A percentile compares a stretch with the other conserved stretches of the same genome.
Conservation (phyloP, 495 filamentous ascomycete genomes). For the Talaromyces borbonicus region DNA sequence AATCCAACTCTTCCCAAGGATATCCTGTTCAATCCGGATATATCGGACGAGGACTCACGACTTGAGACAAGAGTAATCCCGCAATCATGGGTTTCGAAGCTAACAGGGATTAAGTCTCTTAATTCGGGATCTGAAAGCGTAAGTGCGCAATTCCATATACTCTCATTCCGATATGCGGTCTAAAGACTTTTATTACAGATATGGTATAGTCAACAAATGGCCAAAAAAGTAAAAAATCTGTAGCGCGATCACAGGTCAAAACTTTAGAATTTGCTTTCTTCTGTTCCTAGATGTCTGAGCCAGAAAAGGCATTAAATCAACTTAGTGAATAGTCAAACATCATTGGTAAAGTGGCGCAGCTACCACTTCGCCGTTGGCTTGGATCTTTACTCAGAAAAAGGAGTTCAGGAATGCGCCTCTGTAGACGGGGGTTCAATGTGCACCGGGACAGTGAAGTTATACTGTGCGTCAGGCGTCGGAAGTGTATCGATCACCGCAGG, state of each 20-base stretch:
- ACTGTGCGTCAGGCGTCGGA: not conserved
- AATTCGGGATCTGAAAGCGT: not conserved
- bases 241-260: no score
- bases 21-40: conserved; percentile 40
- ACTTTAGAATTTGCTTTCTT: no score
- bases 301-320: no score
- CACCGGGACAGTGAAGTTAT: not conserved
- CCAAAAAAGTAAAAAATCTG: no score
- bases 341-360: no score
- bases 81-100: not conserved
- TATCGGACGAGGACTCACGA: conserved; percentile 39
- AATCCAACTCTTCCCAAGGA: conserved; percentile 36
- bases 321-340: no score
- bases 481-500: conserved; percentile 6
- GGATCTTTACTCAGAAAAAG: no score
- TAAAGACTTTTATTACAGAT: not conserved
- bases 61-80: conserved; percentile 8
- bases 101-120: not conserved
- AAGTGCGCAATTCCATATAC: not conserved
- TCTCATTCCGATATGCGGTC: not conserved
- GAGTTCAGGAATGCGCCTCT: conserved; percentile 1
- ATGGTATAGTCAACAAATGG: conserved; percentile 4
- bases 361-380: no score
- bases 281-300: no score
- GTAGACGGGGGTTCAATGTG: not conserved